phyloP scores from a whole-genome alignment of 306 rosid genomes.

The Pyrus communis region DNA sequence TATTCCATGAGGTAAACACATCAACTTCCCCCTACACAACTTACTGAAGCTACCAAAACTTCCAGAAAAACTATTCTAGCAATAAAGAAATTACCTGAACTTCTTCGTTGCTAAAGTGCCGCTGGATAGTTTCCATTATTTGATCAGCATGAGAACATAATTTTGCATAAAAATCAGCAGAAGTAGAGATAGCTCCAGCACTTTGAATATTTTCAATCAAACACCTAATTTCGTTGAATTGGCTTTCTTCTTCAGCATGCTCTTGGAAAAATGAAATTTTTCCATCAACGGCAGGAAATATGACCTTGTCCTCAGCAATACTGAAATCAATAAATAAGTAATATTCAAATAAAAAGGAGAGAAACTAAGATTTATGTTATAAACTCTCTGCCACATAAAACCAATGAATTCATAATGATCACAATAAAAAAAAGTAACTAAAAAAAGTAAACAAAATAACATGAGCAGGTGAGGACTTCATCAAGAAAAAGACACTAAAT shows the following conservation, averaged over 20 bases:
- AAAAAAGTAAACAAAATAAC: not conserved
- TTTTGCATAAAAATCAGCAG: conserved; percentile 81
- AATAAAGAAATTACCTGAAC: conserved; percentile 62
- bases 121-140: conserved; percentile 82
- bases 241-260: conserved; percentile 92
- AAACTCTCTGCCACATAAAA: not conserved
- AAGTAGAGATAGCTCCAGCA: conserved; percentile 71
- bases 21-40: conserved; percentile 18
- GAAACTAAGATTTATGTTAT: not conserved
- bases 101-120: conserved; percentile 88
- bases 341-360: conserved; percentile 12
- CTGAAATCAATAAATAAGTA: conserved; percentile 44
- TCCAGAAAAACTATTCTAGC: conserved; percentile 2
- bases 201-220: conserved; percentile 84
- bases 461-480: not conserved
- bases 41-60: not conserved
- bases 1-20: conserved; percentile 9
- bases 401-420: not conserved
- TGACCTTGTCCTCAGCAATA: conserved; percentile 96
- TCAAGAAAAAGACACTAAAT: not conserved
- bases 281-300: conserved; percentile 97
- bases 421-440: not conserved
- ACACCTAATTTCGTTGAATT: conserved; percentile 80
- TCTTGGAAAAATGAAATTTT: conserved; percentile 79
- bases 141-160: conserved; percentile 92